Conservation (phyloP, 495 filamentous ascomycete genomes). For the Penicillium daleae region DNA sequence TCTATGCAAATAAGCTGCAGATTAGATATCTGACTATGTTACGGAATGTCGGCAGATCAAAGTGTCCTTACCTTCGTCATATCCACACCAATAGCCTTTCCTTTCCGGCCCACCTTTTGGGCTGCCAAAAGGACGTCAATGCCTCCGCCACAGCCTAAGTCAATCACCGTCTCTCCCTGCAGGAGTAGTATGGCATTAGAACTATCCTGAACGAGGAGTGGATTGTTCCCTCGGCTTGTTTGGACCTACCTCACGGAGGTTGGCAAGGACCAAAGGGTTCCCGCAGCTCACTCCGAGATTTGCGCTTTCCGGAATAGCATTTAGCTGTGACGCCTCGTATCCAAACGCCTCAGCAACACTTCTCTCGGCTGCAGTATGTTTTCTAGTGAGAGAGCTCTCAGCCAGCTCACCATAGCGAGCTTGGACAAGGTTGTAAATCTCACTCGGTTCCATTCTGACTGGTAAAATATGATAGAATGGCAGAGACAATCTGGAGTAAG, state of each 20-base stretch:
- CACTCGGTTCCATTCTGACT: conserved; percentile 1
- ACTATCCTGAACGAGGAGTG: conserved; percentile 6
- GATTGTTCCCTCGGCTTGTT: not conserved
- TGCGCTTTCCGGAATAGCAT: conserved; percentile 55
- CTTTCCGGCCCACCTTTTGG: conserved; percentile 55
- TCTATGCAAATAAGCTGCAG: conserved; percentile 32
- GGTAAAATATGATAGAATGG: not conserved
- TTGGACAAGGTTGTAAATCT: conserved; percentile 19
- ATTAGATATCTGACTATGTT: conserved; percentile 2
- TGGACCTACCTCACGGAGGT: conserved; percentile 47
- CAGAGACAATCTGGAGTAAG: not conserved
- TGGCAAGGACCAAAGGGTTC: conserved; percentile 62
- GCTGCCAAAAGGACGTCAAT: conserved; percentile 68
- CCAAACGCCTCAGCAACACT: conserved; percentile 63
- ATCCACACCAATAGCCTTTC: conserved; percentile 65
- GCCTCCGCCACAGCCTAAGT: conserved; percentile 65
- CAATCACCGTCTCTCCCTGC: conserved; percentile 66
- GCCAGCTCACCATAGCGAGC: conserved; percentile 22
- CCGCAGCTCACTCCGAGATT: conserved; percentile 72
- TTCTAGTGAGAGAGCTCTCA: not conserved
- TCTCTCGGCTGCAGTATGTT: conserved; percentile 31
- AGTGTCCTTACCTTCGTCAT: conserved; percentile 61
- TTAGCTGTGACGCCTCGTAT: conserved; percentile 58
- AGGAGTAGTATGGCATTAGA: conserved; percentile 11
- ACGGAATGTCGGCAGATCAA: too few species aligned